phyloP scores from a whole-genome alignment of 1,284 basidiomycete species.

The Cutaneotrichosporon cyanovorans region DNA sequence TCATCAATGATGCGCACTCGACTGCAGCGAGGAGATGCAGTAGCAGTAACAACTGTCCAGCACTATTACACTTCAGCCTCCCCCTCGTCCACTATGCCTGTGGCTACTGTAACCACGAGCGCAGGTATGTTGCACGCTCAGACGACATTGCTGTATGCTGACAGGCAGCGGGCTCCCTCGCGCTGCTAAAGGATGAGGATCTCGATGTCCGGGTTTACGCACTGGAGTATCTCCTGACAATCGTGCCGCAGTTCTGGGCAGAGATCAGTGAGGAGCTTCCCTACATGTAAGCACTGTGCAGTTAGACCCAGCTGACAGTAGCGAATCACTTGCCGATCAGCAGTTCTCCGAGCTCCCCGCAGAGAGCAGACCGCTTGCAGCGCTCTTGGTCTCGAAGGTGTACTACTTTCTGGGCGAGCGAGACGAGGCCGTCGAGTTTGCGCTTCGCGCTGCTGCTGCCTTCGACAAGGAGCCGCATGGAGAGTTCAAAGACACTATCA shows the following conservation, averaged over 20 bases:
- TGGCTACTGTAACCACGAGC: constrained; percentile 36
- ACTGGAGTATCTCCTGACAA: constrained; percentile 66
- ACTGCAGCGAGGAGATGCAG: neutral
- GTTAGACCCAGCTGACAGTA: constrained; percentile 38
- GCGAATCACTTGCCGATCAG: constrained; percentile 78
- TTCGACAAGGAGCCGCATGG: constrained; percentile 69
- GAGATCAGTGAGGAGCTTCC: constrained; percentile 92
- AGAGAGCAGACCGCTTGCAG: constrained; percentile 68
- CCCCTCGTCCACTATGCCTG: constrained; percentile 27
- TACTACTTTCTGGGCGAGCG: constrained; percentile 93
- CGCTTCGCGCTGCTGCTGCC: constrained; percentile 75
- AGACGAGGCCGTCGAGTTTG: constrained; percentile 86
- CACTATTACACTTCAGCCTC: neutral
- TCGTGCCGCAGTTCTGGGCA: constrained; percentile 92
- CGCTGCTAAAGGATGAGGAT: constrained; percentile 74
- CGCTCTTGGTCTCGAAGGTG: constrained; percentile 85
- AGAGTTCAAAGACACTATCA: constrained; percentile 88
- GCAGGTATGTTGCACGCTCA: constrained; percentile 23
- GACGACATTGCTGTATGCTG: neutral
- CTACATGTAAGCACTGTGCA: constrained; percentile 58
- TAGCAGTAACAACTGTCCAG: too few species aligned
- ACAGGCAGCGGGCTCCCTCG: constrained; percentile 68
- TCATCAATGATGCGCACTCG: neutral
- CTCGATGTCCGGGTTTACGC: constrained; percentile 81
- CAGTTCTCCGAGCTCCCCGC: constrained; percentile 59